These are phyloP conservation scores for Epichloe sylvatica DNA, from an alignment of 2,329 filamentous ascomycete species.

Conservation along the genomic window DNA sequence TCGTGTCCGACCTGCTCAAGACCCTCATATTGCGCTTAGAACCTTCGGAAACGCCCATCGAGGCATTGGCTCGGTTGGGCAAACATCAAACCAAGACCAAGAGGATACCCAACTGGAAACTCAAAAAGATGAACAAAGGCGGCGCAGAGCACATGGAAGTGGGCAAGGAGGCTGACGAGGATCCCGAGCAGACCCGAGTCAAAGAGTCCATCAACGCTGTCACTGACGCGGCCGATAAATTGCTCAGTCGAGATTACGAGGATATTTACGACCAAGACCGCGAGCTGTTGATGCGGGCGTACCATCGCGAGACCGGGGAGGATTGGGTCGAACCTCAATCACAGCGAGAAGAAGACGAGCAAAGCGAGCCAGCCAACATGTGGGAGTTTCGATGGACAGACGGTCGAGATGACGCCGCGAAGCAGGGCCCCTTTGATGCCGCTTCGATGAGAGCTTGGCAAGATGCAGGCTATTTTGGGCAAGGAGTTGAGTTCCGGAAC, in stretches of 20 bases:
- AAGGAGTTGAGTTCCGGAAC: constrained; percentile 67
- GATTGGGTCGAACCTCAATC: constrained; percentile 51
- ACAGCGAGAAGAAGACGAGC: constrained; percentile 10
- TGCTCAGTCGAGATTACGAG: constrained; percentile 67
- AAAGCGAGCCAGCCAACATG: constrained; percentile 12
- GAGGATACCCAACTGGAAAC: constrained; percentile 51
- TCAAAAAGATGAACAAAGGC: constrained; percentile 49
- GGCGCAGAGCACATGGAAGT: constrained; percentile 53
- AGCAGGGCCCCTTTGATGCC: constrained; percentile 78
- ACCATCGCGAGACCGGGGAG: constrained; percentile 72
- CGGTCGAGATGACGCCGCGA: constrained; percentile 61
- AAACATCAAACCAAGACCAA: constrained; percentile 49
- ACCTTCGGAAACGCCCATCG: constrained; percentile 70
- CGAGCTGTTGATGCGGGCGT: constrained; percentile 71
- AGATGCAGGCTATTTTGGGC: constrained; percentile 81
- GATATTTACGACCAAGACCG: constrained; percentile 89
- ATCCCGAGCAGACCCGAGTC: constrained; percentile 55
- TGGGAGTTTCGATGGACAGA: constrained; percentile 96
- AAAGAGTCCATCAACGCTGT: constrained; percentile 66
- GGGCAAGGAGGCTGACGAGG: constrained; percentile 38
- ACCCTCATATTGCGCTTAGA: constrained; percentile 62
- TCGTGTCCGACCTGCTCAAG: constrained; percentile 60
- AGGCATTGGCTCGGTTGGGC: constrained; percentile 71
- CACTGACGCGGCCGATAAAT: constrained; percentile 77
- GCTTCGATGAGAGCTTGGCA: constrained; percentile 83